Evolutionary conservation across 2,329 filamentous ascomycete genomes (phyloP).

Genomic region (Pestalotiopsis sp.): DNA sequence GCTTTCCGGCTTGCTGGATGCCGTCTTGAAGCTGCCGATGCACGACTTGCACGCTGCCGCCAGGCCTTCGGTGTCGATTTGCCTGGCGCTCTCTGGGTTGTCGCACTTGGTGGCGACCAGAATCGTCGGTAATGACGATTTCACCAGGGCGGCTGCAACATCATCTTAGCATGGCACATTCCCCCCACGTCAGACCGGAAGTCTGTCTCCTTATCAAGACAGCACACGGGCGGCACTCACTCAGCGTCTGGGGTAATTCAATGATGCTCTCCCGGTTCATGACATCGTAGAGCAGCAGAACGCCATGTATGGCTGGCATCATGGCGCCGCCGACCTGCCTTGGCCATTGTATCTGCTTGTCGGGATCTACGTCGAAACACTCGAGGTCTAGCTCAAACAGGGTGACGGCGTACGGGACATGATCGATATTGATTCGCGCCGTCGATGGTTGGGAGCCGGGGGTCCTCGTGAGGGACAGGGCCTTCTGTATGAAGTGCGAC

Average conservation of each 20-base stretch:
- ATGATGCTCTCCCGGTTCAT: conserved; percentile 75
- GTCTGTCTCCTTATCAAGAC: not conserved
- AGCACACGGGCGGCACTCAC: conserved; percentile 58
- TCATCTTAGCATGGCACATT: conserved; percentile 16
- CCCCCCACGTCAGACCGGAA: not conserved
- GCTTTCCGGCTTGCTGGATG: conserved; percentile 69
- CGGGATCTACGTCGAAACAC: conserved; percentile 62
- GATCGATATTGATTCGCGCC: conserved; percentile 61
- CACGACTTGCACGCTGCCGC: conserved; percentile 67
- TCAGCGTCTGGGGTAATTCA: conserved; percentile 74
- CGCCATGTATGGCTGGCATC: conserved; percentile 78
- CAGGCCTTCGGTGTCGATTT: conserved; percentile 71
- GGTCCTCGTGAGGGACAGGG: conserved; percentile 56
- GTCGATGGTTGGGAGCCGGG: conserved; percentile 58
- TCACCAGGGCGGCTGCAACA: conserved; percentile 69
- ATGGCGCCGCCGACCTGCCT: conserved; percentile 70
- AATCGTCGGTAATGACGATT: conserved; percentile 73
- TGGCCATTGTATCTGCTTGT: conserved; percentile 65
- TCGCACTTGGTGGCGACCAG: conserved; percentile 93
- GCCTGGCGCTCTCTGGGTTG: conserved; percentile 67
- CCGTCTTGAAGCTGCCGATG: conserved; percentile 74
- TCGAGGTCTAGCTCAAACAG: conserved; percentile 69
- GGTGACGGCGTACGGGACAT: conserved; percentile 59
- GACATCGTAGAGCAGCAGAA: conserved; percentile 86
- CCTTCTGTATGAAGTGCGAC: conserved; percentile 67